Percentiles rank a stretch among this genome's conserved stretches.
Evolutionary conservation across 75 land plant species (phyloP).

Genomic region (Selaginella tamariscina): DNA sequence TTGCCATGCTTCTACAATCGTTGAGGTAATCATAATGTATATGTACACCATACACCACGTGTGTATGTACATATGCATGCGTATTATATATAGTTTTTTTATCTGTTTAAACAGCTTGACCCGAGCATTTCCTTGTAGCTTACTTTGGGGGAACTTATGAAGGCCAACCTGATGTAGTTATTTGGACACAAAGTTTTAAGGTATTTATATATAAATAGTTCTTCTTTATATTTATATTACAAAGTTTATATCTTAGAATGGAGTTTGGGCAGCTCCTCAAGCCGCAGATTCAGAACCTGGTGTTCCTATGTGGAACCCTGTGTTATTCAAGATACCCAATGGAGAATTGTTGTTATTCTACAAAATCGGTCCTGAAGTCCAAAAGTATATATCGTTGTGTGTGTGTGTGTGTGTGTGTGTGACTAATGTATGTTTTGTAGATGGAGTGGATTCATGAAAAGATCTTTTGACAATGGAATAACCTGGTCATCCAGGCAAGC

Average conservation of each 20-base stretch:
- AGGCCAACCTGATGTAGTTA: slow-evolving; percentile 88
- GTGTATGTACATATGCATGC: neutral
- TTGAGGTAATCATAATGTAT: slow-evolving; percentile 43
- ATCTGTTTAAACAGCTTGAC: slow-evolving; percentile 39
- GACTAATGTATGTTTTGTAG: slow-evolving; percentile 24
- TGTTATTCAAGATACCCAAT: slow-evolving; percentile 67
- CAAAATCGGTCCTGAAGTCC: slow-evolving; percentile 87
- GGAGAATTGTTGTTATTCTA: slow-evolving; percentile 81
- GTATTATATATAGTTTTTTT: neutral
- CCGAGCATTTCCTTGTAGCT: slow-evolving; percentile 51
- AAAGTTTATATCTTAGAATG: slow-evolving; percentile 34
- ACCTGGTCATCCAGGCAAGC: slow-evolving; percentile 82
- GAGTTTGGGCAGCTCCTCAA: slow-evolving; percentile 51
- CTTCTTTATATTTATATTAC: neutral
- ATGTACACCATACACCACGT: neutral
- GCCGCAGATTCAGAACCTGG: slow-evolving; percentile 55
- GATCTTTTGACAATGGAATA: slow-evolving; percentile 67
- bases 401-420: too few relatives aligned
- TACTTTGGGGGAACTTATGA: slow-evolving; percentile 82
- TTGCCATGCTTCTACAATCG: slow-evolving; percentile 95
- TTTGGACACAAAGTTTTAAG: slow-evolving; percentile 75
- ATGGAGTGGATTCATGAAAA: slow-evolving; percentile 95
- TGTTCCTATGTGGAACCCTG: slow-evolving; percentile 99
- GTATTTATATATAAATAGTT: slow-evolving; percentile 19
- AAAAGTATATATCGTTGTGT: slow-evolving; percentile 54